These are phyloP conservation scores for Alternaria solani DNA, from an alignment of 2,329 filamentous ascomycete species.

Conservation along the genomic window DNA sequence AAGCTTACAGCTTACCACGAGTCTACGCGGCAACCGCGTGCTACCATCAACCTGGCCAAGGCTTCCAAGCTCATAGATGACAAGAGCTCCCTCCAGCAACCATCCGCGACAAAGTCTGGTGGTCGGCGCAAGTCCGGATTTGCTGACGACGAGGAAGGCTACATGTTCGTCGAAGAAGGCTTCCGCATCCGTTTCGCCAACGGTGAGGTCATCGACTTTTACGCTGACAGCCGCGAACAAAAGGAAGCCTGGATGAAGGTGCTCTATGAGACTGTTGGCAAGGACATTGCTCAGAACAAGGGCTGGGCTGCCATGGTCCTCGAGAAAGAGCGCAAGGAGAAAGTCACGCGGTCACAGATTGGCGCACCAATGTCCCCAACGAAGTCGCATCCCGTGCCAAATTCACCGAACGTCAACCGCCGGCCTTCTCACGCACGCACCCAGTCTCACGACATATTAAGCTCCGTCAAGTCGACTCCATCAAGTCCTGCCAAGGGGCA, in stretches of 20 bases:
- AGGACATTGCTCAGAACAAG: constrained; percentile 60
- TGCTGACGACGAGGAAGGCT: constrained; percentile 97
- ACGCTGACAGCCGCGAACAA: constrained; percentile 84
- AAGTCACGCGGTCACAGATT: constrained; percentile 32
- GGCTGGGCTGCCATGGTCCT: constrained; percentile 71
- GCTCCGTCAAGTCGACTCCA: constrained; percentile 31
- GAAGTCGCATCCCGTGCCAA: constrained; percentile 28
- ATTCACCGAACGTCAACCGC: constrained; percentile 17
- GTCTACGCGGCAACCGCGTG: constrained; percentile 90
- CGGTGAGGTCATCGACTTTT: constrained; percentile 97
- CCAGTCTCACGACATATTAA: constrained; percentile 38
- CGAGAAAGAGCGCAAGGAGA: constrained; percentile 53
- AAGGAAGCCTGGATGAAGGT: constrained; percentile 97
- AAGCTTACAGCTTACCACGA: constrained; percentile 97
- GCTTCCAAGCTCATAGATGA: constrained; percentile 94
- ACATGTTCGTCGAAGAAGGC: constrained; percentile 99
- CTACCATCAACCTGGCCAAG: constrained; percentile 95
- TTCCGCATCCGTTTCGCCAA: constrained; percentile 99
- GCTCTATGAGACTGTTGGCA: constrained; percentile 74
- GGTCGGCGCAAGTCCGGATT: constrained; percentile 92
- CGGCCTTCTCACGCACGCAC: constrained; percentile 40
- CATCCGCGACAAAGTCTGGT: constrained; percentile 76
- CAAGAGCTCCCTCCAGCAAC: constrained; percentile 80
- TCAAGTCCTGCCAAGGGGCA: constrained; percentile 45
- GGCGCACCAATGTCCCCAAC: constrained; percentile 32